These are phyloP conservation scores for Globisporangium polare DNA, from an alignment of 352 stramenopile genomes.

Conservation along the genomic window DNA sequence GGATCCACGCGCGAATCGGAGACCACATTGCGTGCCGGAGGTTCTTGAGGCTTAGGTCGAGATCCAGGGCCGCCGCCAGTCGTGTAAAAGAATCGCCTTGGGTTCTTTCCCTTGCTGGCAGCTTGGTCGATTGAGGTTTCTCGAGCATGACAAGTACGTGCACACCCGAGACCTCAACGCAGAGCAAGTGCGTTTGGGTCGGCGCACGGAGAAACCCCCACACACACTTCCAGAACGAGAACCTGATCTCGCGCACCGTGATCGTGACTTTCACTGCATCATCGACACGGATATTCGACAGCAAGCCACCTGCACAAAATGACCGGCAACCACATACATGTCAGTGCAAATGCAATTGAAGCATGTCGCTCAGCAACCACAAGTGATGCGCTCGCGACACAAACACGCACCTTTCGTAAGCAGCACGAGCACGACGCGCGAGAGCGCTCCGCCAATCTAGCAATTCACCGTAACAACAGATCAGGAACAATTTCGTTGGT, in stretches of 20 bases:
- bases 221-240: slow-evolving; percentile 53
- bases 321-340: background rate
- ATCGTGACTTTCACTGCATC: slow-evolving; percentile 39
- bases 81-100: background rate
- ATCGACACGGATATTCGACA: slow-evolving; percentile 46
- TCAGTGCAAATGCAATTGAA: background rate
- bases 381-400: background rate
- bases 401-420: slow-evolving; percentile 8
- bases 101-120: background rate
- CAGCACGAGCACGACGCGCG: slow-evolving; percentile 1
- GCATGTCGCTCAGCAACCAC: slow-evolving; percentile 6
- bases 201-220: slow-evolving; percentile 48
- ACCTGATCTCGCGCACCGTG: slow-evolving; percentile 24
- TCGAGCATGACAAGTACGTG: slow-evolving; percentile 27
- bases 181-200: slow-evolving; percentile 35
- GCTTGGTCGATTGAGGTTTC: background rate
- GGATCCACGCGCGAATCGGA: slow-evolving; percentile 30
- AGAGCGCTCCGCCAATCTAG: slow-evolving; percentile 9
- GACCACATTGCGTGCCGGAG: slow-evolving; percentile 39
- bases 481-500: background rate
- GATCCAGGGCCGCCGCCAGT: slow-evolving; percentile 19
- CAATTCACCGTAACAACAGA: background rate
- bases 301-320: slow-evolving; percentile 28
- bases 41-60: slow-evolving; percentile 22
- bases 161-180: slow-evolving; percentile 34